Conservation (phyloP, 75 land plant species). For the Adiantum capillusveneris region DNA sequence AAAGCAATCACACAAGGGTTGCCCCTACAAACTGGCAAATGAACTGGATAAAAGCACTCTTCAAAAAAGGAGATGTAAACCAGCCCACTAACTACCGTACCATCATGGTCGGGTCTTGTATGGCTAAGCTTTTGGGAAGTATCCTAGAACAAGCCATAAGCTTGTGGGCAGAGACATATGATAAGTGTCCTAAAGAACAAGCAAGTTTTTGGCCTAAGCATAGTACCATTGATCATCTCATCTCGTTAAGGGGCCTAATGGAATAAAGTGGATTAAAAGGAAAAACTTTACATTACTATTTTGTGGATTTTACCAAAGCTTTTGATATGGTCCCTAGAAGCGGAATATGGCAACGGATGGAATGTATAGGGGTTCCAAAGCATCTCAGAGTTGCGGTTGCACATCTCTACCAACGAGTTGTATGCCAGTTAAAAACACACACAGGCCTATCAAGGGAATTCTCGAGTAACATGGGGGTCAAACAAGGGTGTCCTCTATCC, state of each 20-base stretch:
- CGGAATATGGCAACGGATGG: not conserved
- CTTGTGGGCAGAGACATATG: not conserved
- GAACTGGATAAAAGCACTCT: no score
- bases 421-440: not conserved
- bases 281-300: not conserved
- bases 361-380: not conserved
- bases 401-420: not conserved
- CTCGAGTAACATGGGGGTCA: not conserved
- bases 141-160: not conserved
- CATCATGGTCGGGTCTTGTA: no score
- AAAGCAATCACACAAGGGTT: no score
- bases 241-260: not conserved
- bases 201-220: not conserved
- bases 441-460: no score
- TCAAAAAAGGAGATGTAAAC: not conserved
- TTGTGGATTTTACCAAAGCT: not conserved
- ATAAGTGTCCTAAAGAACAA: not conserved
- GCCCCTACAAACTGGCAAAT: no score
- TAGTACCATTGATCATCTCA: not conserved
- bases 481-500: not conserved
- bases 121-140: no score
- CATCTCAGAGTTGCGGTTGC: not conserved
- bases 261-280: not conserved
- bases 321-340: not conserved
- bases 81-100: slow-evolving; percentile 2